Base-by-base conservation (phyloP, 345 rosid genomes). In the Populus deltoides region DNA sequence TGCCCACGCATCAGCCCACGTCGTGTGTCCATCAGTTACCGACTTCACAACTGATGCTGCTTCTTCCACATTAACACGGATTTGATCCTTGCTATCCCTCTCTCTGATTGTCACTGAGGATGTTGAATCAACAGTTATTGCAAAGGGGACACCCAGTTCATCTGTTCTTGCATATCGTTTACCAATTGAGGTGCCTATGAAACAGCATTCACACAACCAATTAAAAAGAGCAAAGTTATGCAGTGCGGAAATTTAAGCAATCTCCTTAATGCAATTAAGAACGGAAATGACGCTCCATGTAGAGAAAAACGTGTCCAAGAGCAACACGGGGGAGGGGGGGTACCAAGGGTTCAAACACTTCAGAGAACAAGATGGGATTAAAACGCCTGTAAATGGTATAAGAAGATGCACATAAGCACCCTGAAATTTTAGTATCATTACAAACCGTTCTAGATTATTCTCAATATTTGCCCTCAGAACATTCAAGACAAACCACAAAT, bases 111-210 rank as follows among this genome's bases (percentile, higher is more conserved):
- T 93, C 80, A 89, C 99, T 1, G 90, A 91, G 18, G 83, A 39
- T 8, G 84, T 79, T 1, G 93, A 88, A 83, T 95, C 97, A 27
- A 92, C 97, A 3, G 98, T 93, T 73, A 96, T 84, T 8, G 99
- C 98, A 80, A 96, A 96, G 4, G 99, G 99, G 49, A 93, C 99
- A 17, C 99, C 99, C 4, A 92, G 88, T 80, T 96, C 99, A 80
- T 96, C 95, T 0, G 94, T 92, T 84, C 97, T 93, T 3, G 99
- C 99, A 33, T 96, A 96, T 61, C 97, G 84, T 81, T 96, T 96
- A 68, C 98, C 99, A 20, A 96, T 93, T 24, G 99, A 92, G 57
- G 97, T 92, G 62, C 98, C 98, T 93, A 86, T 38, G 79, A 55
- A 75, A 75, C 39, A 79, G 24, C 63, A 67, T 41, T 27, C 3